A percentile compares a stretch with the other conserved stretches of the same genome.
These are phyloP conservation scores for Globisporangium cylindrosporum DNA, from an alignment of 352 stramenopile species.

Conservation along the genomic window DNA sequence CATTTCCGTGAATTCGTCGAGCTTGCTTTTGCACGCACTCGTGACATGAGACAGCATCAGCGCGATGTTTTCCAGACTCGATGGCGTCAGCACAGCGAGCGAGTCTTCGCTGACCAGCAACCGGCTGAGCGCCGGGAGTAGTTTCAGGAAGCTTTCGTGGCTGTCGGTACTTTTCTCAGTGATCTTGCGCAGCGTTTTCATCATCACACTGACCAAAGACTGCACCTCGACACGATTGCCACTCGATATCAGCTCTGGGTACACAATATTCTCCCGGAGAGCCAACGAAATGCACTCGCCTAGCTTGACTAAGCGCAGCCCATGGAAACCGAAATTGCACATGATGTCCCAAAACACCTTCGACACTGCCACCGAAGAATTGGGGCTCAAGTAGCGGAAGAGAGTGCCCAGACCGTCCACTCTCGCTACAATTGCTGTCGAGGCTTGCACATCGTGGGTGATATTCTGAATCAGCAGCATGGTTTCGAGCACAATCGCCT, in stretches of 20 bases:
- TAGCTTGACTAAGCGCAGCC: neutral
- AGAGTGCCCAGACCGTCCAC: neutral
- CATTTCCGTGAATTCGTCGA: neutral
- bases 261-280: neutral
- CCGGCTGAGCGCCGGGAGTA: neutral
- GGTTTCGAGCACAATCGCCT: neutral
- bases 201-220: neutral
- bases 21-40: neutral
- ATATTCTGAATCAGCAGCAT: neutral
- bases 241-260: neutral
- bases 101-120: neutral
- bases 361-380: neutral
- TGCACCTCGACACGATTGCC: neutral
- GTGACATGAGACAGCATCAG: neutral
- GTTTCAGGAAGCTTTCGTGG: neutral
- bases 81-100: neutral
- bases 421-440: neutral
- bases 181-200: slow-evolving; percentile 4
- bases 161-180: neutral
- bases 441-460: neutral
- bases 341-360: neutral
- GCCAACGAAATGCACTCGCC: neutral
- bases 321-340: neutral
- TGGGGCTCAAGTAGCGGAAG: neutral
- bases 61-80: slow-evolving; percentile 1